phyloP scores from a whole-genome alignment of 1,284 basidiomycete species.

The Cryptococcus neoformans region DNA sequence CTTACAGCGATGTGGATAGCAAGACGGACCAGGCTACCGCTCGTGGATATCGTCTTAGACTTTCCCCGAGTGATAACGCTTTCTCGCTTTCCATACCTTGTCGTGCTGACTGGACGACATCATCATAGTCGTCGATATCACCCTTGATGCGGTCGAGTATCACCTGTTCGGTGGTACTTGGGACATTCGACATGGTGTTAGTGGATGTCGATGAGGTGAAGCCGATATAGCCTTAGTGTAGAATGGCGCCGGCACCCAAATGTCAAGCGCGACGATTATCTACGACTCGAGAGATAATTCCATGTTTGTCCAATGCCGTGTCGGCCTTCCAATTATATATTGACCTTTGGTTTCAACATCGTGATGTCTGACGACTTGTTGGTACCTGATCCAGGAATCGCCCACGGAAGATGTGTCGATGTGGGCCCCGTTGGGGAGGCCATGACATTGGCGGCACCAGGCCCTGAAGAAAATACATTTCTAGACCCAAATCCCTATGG shows the following conservation, averaged over 20 bases:
- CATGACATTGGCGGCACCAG: no score
- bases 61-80: slow-evolving; percentile 26
- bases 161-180: slow-evolving; percentile 12
- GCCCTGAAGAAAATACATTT: no score
- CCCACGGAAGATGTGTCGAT: no score
- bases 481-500: no score
- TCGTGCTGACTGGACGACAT: slow-evolving; percentile 9
- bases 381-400: no score
- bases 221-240: slow-evolving; percentile 1
- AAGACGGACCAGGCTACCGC: slow-evolving; percentile 47
- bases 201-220: neutral
- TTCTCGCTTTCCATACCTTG: slow-evolving; percentile 27
- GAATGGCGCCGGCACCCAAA: slow-evolving; percentile 4
- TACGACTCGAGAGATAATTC: no score
- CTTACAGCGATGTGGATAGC: slow-evolving; percentile 24
- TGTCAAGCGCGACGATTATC: no score
- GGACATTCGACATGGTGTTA: slow-evolving; percentile 3
- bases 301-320: no score
- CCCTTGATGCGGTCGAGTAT: slow-evolving; percentile 9
- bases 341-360: no score
- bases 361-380: no score
- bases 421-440: no score
- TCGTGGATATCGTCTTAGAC: slow-evolving; percentile 41
- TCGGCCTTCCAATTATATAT: no score
- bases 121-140: slow-evolving; percentile 14